These are phyloP conservation scores for Nymphaea thermarum DNA, from an alignment of 164 flowering plant species.

Conservation along the genomic window DNA sequence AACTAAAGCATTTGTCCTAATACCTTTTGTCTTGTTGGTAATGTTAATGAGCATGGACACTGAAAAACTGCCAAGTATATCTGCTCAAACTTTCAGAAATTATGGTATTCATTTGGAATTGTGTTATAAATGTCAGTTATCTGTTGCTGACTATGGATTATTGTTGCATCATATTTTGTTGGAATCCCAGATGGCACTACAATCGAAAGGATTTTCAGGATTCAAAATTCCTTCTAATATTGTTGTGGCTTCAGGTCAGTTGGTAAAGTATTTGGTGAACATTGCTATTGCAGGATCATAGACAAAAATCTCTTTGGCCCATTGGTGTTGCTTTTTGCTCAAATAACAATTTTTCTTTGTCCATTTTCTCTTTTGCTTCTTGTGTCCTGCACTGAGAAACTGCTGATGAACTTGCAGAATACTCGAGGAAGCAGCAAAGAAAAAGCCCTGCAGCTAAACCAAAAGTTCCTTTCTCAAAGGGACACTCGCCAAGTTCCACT, in stretches of 20 bases:
- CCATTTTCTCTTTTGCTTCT: not conserved
- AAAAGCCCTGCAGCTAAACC: slow-evolving; percentile 35
- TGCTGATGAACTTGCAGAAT: slow-evolving; percentile 27
- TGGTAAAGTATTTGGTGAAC: not conserved
- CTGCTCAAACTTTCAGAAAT: no score
- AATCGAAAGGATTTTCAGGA: slow-evolving; percentile 16
- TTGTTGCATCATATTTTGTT: not conserved
- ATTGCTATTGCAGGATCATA: not conserved
- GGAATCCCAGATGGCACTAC: not conserved
- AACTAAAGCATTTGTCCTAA: no score
- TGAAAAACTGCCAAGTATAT: no score
- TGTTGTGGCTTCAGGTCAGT: slow-evolving; percentile 49
- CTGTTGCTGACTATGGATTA: not conserved
- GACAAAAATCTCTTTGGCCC: not conserved
- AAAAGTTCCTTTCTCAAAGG: slow-evolving; percentile 43
- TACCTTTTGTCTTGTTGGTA: no score
- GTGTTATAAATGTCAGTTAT: no score
- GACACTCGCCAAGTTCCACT: slow-evolving; percentile 13
- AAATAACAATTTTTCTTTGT: no score
- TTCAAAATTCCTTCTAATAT: slow-evolving; percentile 21
- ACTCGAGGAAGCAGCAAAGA: slow-evolving; percentile 53
- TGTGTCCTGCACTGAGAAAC: not conserved
- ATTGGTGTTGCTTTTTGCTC: no score
- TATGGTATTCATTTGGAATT: no score
- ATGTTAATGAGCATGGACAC: no score